Base-by-base conservation (phyloP, 257 asterid species). In the Echium plantagineum region DNA sequence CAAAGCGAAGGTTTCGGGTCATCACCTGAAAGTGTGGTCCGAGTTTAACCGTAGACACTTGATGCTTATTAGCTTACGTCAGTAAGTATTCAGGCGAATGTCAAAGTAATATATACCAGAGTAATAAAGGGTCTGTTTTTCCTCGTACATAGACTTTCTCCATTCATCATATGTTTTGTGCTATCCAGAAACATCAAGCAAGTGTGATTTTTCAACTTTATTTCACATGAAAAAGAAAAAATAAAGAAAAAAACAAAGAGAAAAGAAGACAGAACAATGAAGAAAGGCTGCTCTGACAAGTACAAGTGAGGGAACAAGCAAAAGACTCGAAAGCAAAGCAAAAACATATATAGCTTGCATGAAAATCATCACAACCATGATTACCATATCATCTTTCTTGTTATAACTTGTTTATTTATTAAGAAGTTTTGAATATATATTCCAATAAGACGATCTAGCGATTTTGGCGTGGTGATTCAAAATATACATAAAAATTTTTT, bases 321-420 rank as follows among this genome's bases (percentile, higher is more conserved):
- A 24, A 24, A 65, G 71, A 66, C 64, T 73, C 49, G 2, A 66
- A 72, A 57, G 70, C 60, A 74, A 85, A 74, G 68, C 75, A 68
- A 80, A 80, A 62, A 65, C 66, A 69, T 48, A 56, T 69, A 67
- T 38, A 28, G 32, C 66, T 72, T 76, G 86, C 94, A 83, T 82
- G 68, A 84, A 81, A 84, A 83, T 82, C 87, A 84, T 73, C 90
- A 79, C 81, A 84, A 68, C 61, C 69, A 89, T 89, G 71, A 89
- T 86, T 81, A 78, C 80, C 61, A 64, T 78, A 67, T 79, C 82
- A 69, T 81, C 85, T 83, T 87, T 83, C 69, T 75, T 72, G 67
- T 64, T 65, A 35, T 72, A 68, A 58, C 71, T 71, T 58, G 70
- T 71, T 67, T 75, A 62, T n/a, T n/a, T n/a, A n/a, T n/a, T n/a